These are phyloP conservation scores for Macadamia integrifolia DNA, from an alignment of 164 flowering plant genomes.

Conservation along the genomic window DNA sequence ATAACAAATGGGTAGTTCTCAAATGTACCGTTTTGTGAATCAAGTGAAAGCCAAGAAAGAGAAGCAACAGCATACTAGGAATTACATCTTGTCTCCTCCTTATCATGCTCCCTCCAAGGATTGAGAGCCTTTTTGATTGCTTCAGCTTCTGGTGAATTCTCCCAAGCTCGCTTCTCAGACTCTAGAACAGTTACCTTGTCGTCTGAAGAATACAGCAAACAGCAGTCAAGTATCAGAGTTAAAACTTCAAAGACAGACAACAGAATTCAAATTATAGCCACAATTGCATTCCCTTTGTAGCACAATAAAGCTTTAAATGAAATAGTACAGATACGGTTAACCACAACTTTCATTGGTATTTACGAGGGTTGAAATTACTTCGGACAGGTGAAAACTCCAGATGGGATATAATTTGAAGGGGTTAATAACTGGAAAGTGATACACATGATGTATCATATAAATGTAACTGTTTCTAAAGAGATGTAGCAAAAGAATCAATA, in stretches of 20 bases:
- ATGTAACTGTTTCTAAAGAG: not conserved
- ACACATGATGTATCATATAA: not conserved
- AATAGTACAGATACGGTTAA: not conserved
- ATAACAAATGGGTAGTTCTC: no score
- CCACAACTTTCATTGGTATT: not conserved
- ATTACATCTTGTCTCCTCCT: slow-evolving; percentile 29
- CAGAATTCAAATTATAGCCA: not conserved
- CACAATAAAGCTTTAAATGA: no score
- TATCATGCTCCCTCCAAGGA: slow-evolving; percentile 69
- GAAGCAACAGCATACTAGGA: slow-evolving; percentile 19
- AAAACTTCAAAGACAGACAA: not conserved
- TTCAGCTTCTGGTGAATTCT: slow-evolving; percentile 75
- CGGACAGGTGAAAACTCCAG: not conserved
- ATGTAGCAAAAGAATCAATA: not conserved
- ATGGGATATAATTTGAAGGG: not conserved
- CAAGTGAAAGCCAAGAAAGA: not conserved
- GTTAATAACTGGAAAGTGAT: not conserved
- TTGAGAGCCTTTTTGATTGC: slow-evolving; percentile 79
- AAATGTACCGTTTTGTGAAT: no score
- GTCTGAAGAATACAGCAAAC: slow-evolving; percentile 38
- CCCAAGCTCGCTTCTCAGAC: slow-evolving; percentile 88
- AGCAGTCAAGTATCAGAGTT: slow-evolving; percentile 1
- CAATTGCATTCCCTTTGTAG: not conserved
- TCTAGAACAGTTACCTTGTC: slow-evolving; percentile 90
- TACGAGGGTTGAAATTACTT: not conserved